A percentile compares a stretch with the other conserved stretches of the same genome.
These are phyloP conservation scores for Daldinia grandis DNA, from an alignment of 495 filamentous ascomycete genomes.

Conservation along the genomic window DNA sequence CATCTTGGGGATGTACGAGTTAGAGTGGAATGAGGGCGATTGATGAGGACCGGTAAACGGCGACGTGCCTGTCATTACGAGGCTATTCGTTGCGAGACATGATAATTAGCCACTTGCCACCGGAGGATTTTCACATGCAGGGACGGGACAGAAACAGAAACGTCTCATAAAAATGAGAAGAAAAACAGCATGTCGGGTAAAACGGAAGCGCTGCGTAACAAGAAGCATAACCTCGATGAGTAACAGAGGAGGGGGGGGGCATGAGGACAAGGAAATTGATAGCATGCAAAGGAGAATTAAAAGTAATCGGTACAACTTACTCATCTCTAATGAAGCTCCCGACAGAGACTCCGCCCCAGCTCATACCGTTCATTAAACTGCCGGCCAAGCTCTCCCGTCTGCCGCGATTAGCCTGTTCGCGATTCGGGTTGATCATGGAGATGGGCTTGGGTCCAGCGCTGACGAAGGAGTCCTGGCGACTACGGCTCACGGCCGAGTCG, in stretches of 20 bases:
- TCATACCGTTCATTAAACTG: slow-evolving; percentile 92
- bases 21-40: slow-evolving; percentile 95
- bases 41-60: slow-evolving; percentile 79
- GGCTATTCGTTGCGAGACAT: slow-evolving; percentile 61
- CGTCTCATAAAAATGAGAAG: slow-evolving; percentile 24
- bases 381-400: slow-evolving; percentile 86
- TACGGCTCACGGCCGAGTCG: slow-evolving; percentile 62
- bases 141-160: slow-evolving; percentile 14
- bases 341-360: slow-evolving; percentile 95
- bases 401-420: slow-evolving; percentile 67
- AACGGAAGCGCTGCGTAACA: slow-evolving; percentile 35
- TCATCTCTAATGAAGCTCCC: slow-evolving; percentile 98
- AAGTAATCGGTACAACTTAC: slow-evolving; percentile 66
- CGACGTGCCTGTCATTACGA: slow-evolving; percentile 95
- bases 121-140: slow-evolving; percentile 37
- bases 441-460: slow-evolving; percentile 86
- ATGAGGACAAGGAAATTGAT: slow-evolving; percentile 6
- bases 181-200: slow-evolving; percentile 36
- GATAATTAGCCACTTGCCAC: slow-evolving; percentile 34
- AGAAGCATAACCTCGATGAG: slow-evolving; percentile 23
- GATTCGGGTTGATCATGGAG: slow-evolving; percentile 77
- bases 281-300: slow-evolving; percentile 3
- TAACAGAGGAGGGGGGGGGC: slow-evolving; percentile 6
- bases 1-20: slow-evolving; percentile 95
- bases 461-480: slow-evolving; percentile 78